phyloP scores from a whole-genome alignment of 148 eudicot genomes.

The Camellia granthamiana region DNA sequence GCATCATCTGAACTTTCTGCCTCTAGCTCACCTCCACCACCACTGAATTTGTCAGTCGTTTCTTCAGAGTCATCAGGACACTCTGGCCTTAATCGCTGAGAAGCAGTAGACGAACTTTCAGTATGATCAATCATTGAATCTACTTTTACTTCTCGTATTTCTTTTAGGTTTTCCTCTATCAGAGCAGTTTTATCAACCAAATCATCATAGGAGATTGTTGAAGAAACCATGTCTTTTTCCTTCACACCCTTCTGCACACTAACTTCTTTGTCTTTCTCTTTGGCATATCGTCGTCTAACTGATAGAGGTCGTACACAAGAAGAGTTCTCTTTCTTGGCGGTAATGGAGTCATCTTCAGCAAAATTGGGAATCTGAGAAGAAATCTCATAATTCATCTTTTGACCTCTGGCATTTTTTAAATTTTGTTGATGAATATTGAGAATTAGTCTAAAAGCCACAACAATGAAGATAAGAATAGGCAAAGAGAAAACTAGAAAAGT shows the following conservation, averaged over 20 bases:
- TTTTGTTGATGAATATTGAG: constrained; percentile 12
- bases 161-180: constrained; percentile 35
- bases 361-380: constrained; percentile 13
- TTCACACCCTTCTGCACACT: constrained; percentile 4
- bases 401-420: constrained; percentile 20
- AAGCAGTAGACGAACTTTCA: constrained; percentile 16
- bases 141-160: constrained; percentile 31
- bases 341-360: neutral
- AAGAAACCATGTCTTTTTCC: constrained; percentile 23
- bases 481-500: constrained; percentile 45
- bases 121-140: constrained; percentile 6
- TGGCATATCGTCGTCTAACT: constrained; percentile 31
- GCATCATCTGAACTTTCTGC: constrained; percentile 34
- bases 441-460: constrained; percentile 31
- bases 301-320: constrained; percentile 15
- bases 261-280: constrained; percentile 18
- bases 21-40: constrained; percentile 14
- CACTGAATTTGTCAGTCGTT: constrained; percentile 6
- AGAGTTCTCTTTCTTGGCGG: neutral
- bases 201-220: constrained; percentile 18
- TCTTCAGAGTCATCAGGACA: constrained; percentile 4
- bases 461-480: constrained; percentile 39
- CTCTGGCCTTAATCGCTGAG: neutral
- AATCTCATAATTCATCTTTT: constrained; percentile 8
- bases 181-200: constrained; percentile 32